Conservation (phyloP, 2,329 filamentous ascomycete species). For the Stagonosporopsis rhizophila region DNA sequence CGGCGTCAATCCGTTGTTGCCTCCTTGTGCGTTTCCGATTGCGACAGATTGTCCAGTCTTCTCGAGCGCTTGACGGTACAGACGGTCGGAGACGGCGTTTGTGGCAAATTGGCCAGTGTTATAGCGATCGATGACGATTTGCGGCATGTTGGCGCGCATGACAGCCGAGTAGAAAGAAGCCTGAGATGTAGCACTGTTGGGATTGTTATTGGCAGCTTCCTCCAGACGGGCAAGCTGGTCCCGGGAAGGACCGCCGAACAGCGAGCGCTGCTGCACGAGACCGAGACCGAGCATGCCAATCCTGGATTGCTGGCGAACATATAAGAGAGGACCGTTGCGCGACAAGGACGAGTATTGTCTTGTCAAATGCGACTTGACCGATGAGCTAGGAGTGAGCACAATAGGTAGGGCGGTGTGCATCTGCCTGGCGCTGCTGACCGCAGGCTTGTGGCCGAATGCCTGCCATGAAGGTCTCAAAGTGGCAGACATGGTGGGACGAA, state of each 20-base stretch:
- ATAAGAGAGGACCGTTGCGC: slow-evolving; percentile 43
- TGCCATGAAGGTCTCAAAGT: slow-evolving; percentile 48
- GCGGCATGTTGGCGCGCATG: slow-evolving; percentile 89
- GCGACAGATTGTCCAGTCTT: slow-evolving; percentile 60
- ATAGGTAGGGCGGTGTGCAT: slow-evolving; percentile 35
- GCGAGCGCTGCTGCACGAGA: slow-evolving; percentile 52
- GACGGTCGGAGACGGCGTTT: slow-evolving; percentile 77
- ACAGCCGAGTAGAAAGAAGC: slow-evolving; percentile 94
- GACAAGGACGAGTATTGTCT: slow-evolving; percentile 52
- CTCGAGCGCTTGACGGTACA: slow-evolving; percentile 78
- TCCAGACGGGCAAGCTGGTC: slow-evolving; percentile 83
- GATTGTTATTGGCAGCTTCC: slow-evolving; percentile 91
- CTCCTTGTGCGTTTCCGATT: slow-evolving; percentile 28
- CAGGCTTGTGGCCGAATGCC: slow-evolving; percentile 31
- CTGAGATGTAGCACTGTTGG: slow-evolving; percentile 83
- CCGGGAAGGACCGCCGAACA: slow-evolving; percentile 57
- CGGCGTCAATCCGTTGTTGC: slow-evolving; percentile 54
- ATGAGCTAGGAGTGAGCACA: slow-evolving; percentile 41
- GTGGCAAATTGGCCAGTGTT: slow-evolving; percentile 84
- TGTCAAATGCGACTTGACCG: slow-evolving; percentile 32
- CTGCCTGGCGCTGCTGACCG: slow-evolving; percentile 31
- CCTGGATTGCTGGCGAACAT: slow-evolving; percentile 39
- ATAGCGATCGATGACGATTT: slow-evolving; percentile 90
- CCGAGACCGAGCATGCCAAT: slow-evolving; percentile 47
- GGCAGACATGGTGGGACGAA: slow-evolving; percentile 51